Percentiles rank a stretch among this genome's conserved stretches.
These are phyloP conservation scores for Samsoniella hepiali DNA, from an alignment of 2,329 filamentous ascomycete genomes.

Conservation along the genomic window DNA sequence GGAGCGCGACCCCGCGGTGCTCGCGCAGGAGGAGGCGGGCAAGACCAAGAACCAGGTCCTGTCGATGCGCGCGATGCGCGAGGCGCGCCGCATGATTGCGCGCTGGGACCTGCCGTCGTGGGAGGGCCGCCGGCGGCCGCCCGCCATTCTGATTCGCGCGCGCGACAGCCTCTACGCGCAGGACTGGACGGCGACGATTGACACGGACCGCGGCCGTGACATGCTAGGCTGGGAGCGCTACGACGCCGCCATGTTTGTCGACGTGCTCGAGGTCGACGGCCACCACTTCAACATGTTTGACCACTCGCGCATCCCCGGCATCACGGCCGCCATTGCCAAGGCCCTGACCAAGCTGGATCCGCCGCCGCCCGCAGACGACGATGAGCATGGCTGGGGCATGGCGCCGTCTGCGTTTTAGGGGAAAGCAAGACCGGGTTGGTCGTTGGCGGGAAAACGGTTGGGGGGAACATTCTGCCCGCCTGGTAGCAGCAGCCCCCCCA, in stretches of 20 bases:
- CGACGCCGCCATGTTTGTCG: constrained; percentile 40
- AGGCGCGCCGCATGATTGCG: constrained; percentile 40
- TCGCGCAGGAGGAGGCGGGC: constrained; percentile 26
- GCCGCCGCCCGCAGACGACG: not conserved
- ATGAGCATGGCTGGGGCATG: not conserved
- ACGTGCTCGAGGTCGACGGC: constrained; percentile 47
- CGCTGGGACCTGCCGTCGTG: constrained; percentile 42
- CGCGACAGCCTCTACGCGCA: constrained; percentile 37
- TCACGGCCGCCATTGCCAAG: constrained; percentile 26
- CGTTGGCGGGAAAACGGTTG: no score
- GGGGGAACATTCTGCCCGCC: no score
- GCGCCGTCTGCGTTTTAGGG: not conserved
- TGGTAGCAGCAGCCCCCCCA: no score
- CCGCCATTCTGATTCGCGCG: constrained; percentile 48
- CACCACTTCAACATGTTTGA: constrained; percentile 51
- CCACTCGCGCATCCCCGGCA: constrained; percentile 27
- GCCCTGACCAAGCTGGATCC: constrained; percentile 18
- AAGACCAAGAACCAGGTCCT: constrained; percentile 35
- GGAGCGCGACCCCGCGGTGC: not conserved
- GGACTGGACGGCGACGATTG: constrained; percentile 34
- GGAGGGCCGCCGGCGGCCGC: constrained; percentile 27
- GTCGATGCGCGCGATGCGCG: constrained; percentile 39
- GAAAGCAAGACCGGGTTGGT: no score
- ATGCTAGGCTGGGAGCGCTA: constrained; percentile 51
- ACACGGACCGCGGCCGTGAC: constrained; percentile 36